Conservation (phyloP, 2,329 filamentous ascomycete genomes). For the Emmonsia crescens region DNA sequence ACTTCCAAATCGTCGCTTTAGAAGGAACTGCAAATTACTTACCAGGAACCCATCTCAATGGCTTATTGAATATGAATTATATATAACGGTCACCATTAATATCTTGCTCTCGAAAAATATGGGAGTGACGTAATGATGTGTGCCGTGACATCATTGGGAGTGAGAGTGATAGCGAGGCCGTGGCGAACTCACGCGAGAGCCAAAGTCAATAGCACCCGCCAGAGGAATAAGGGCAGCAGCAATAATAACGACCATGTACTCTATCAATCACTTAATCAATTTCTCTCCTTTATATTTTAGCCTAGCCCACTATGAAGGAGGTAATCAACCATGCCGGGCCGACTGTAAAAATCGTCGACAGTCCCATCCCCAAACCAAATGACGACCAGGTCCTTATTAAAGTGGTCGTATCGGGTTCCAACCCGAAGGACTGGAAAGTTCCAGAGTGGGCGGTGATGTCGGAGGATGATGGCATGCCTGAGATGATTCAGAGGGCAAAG, state of each 20-base stretch:
- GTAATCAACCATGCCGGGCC: constrained; percentile 13
- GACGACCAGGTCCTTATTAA: constrained; percentile 30
- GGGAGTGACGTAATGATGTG: too few species aligned
- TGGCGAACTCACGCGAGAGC: too few species aligned
- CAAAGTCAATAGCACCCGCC: background rate
- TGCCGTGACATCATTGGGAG: background rate
- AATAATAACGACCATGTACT: background rate
- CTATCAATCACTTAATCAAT: background rate
- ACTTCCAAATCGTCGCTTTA: too few species aligned
- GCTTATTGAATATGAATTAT: too few species aligned
- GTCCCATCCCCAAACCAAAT: constrained; percentile 30
- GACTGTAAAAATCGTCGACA: constrained; percentile 31
- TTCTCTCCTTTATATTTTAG: background rate
- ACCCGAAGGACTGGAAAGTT: constrained; percentile 41
- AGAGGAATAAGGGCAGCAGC: background rate
- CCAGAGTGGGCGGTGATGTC: constrained; percentile 1
- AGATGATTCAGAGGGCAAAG: constrained; percentile 11
- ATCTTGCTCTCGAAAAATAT: too few species aligned
- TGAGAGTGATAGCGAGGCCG: too few species aligned
- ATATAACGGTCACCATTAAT: too few species aligned
- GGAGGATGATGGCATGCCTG: constrained; percentile 1
- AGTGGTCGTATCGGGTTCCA: constrained; percentile 32
- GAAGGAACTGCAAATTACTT: too few species aligned
- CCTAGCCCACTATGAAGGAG: background rate
- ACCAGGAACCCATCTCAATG: too few species aligned